Evolutionary conservation across 192 early-diverging fungal species (phyloP).

Genomic region (Backusella mclennaniae): DNA sequence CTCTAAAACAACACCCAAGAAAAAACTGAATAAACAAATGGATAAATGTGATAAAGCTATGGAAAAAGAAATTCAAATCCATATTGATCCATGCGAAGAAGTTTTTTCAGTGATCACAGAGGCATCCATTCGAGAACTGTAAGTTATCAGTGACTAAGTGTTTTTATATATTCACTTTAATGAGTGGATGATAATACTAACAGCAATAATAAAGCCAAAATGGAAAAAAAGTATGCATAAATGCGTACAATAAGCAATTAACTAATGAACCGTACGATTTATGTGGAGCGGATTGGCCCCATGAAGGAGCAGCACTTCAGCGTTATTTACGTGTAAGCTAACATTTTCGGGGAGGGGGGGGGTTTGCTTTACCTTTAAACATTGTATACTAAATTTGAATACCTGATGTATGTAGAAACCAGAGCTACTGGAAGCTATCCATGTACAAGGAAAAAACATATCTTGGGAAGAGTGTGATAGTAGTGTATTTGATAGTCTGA

Average conservation of each 20-base stretch:
- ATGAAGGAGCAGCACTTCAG: slow-evolving; percentile 45
- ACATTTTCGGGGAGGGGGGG: not conserved
- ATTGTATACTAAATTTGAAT: not conserved
- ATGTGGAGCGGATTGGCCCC: slow-evolving; percentile 57
- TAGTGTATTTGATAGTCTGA: slow-evolving; percentile 43
- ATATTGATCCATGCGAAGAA: slow-evolving; percentile 39
- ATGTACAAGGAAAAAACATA: slow-evolving; percentile 39
- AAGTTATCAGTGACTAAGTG: not conserved
- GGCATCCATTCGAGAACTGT: not conserved
- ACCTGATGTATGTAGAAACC: slow-evolving; percentile 27
- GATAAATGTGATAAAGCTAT: slow-evolving; percentile 33
- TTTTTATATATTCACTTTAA: not conserved
- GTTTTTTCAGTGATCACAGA: slow-evolving; percentile 30
- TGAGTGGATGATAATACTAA: not conserved
- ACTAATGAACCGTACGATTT: slow-evolving; percentile 37
- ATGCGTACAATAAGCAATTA: slow-evolving; percentile 58
- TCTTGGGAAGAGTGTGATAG: slow-evolving; percentile 68
- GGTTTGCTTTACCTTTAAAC: not conserved
- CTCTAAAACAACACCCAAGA: not conserved
- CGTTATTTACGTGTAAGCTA: slow-evolving; percentile 50
- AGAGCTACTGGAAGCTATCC: slow-evolving; percentile 54
- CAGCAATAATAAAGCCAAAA: slow-evolving; percentile 13
- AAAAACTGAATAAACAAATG: slow-evolving; percentile 4
- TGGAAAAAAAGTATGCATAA: slow-evolving; percentile 40
- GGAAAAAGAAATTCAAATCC: slow-evolving; percentile 24